phyloP scores from a whole-genome alignment of 805 yeast species.

The Lipomyces kockii region DNA sequence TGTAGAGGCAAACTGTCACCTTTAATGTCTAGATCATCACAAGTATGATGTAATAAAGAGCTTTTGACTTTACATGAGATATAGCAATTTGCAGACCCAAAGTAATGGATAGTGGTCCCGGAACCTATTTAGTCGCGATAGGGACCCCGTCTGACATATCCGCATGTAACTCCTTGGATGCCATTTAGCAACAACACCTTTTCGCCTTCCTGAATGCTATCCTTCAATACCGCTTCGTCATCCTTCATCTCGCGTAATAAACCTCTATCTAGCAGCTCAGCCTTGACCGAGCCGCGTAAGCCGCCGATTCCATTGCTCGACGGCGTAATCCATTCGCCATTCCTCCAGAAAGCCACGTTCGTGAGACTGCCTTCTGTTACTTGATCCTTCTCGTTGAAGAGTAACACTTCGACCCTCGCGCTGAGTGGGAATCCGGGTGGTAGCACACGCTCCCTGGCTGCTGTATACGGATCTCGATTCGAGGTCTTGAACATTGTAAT shows the following conservation, averaged over 20 bases:
- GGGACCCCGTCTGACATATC: conserved; percentile 25
- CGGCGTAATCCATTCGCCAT: conserved; percentile 78
- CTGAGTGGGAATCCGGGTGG: conserved; percentile 42
- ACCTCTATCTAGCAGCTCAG: conserved; percentile 60
- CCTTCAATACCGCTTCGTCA: conserved; percentile 51
- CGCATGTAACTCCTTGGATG: conserved; percentile 69
- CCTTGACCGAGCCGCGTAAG: conserved; percentile 80
- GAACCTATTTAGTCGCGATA: not conserved
- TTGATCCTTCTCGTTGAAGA: conserved; percentile 63
- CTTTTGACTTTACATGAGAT: not conserved
- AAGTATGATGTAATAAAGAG: not conserved
- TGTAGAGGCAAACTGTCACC: not conserved
- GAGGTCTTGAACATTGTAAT: conserved; percentile 92
- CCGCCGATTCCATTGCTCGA: conserved; percentile 71
- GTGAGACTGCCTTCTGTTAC: conserved; percentile 84
- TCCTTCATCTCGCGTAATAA: conserved; percentile 44
- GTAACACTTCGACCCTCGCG: conserved; percentile 62
- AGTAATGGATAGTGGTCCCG: not conserved
- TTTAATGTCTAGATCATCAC: not conserved
- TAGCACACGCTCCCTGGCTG: conserved; percentile 58
- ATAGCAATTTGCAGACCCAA: not conserved
- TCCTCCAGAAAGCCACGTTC: conserved; percentile 68
- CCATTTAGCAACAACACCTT: conserved; percentile 79
- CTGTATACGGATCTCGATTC: conserved; percentile 62
- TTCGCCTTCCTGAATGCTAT: conserved; percentile 65